Evolutionary conservation across 2,329 filamentous ascomycete species (phyloP), one percentile per base, ranked within the genome.

Genomic region (Venturia pyrina): DNA sequence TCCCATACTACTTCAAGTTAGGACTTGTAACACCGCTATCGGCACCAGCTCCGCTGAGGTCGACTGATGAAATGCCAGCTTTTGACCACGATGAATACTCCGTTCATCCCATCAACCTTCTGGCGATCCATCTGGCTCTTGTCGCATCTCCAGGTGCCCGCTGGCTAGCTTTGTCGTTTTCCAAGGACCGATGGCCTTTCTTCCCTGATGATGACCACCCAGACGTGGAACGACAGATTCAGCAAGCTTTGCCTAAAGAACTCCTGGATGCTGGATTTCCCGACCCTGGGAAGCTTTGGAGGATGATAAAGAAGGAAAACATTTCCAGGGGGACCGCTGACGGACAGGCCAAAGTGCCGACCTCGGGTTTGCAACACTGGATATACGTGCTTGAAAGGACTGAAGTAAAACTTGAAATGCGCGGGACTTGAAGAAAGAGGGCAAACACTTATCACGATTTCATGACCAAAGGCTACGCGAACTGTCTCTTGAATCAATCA

Each of bases 81-180:
- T 59, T 59, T 59, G 53, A 59, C 11, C 28, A 28, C 15, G 60
- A 62, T 46, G 43, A 43, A 24, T 46, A 43, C 15, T 62, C 60
- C 21, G 68, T 78, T 5, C 75, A 79, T 63, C 77, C 77, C 28
- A 65, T 78, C 4, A 72, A 76, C 50, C 68, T 78, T 41, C 70
- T 78, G 50, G 76, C 76, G 17, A 70, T 78, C 2, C 74, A 79
- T 66, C 69, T 79, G 8, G 77, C 77, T 1, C 70, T 74, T 3
- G 66, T 78, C 3, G 71, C 75, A 0, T 75, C 72, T 63, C 74
- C 76, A 1, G 71, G 71, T 5, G 76, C 72, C 6, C 71, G 70
- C n/a, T 79, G 77, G 77, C 72, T 79, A 60, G 69, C 73, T 5
- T 68, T 79, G 4, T 78, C 76, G 0, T 79, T 78, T 67, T 76